phyloP scores from a whole-genome alignment of 495 filamentous ascomycete genomes.

The Annulohypoxylon nitens region DNA sequence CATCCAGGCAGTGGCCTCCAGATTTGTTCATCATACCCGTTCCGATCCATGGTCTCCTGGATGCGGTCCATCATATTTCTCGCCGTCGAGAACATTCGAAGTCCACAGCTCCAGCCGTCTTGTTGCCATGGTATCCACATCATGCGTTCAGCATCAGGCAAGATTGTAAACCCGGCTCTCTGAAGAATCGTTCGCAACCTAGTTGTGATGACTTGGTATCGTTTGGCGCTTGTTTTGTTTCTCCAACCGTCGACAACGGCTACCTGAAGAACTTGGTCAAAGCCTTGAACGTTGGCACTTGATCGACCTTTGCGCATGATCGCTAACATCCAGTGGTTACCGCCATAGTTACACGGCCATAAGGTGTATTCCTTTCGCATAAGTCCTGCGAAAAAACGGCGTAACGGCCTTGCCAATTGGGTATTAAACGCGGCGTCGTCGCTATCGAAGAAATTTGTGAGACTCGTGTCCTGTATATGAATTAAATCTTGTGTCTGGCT shows the following conservation, averaged over 20 bases:
- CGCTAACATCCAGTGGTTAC: constrained; percentile 41
- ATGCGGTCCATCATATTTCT: constrained; percentile 45
- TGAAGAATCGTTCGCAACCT: constrained; percentile 15
- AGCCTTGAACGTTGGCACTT: not conserved
- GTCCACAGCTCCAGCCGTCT: constrained; percentile 36
- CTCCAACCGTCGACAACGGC: constrained; percentile 32
- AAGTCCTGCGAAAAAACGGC: constrained; percentile 4
- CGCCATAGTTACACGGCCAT: constrained; percentile 34
- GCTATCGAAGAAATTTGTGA: constrained; percentile 19
- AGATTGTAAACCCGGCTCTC: constrained; percentile 12
- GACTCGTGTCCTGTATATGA: constrained; percentile 7
- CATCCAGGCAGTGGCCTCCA: constrained; percentile 33
- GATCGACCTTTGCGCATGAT: constrained; percentile 34
- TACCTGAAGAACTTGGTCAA: constrained; percentile 23
- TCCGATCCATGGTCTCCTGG: not conserved
- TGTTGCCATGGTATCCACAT: constrained; percentile 33
- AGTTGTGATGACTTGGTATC: not conserved
- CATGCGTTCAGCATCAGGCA: not conserved
- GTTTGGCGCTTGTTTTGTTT: not conserved
- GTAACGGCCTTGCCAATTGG: not conserved
- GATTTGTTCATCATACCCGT: constrained; percentile 5
- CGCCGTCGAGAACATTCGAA: constrained; percentile 40
- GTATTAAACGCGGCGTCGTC: not conserved
- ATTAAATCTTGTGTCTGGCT: constrained; percentile 14
- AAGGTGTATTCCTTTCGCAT: constrained; percentile 32